These are phyloP conservation scores for Blastocrithidia nonstop DNA, from an alignment of 208 protist species.

Conservation along the genomic window DNA sequence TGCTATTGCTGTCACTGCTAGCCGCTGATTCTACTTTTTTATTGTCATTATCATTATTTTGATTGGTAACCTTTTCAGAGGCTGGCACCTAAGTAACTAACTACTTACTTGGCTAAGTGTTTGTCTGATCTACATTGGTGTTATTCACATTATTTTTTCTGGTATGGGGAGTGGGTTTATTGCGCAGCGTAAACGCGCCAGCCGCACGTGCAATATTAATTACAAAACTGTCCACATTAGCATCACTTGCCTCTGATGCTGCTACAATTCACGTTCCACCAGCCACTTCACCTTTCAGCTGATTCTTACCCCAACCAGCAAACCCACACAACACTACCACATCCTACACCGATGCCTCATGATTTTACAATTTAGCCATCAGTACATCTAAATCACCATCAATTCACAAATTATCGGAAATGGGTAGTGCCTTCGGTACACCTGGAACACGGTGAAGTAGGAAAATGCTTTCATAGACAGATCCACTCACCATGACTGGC, in stretches of 20 bases:
- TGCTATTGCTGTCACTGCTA: not conserved
- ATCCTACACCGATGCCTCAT: conserved; percentile 25
- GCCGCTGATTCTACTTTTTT: too few relatives aligned
- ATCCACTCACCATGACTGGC: conserved; percentile 41
- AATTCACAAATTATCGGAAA: conserved; percentile 44
- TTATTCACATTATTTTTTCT: too few relatives aligned
- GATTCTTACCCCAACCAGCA: conserved; percentile 52
- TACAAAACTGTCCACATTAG: conserved; percentile 24
- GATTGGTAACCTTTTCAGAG: too few relatives aligned
- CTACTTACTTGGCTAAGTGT: too few relatives aligned
- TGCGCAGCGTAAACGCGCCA: conserved; percentile 4
- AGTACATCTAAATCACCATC: conserved; percentile 56
- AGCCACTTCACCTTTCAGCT: conserved; percentile 62
- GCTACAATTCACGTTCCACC: conserved; percentile 57
- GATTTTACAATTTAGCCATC: conserved; percentile 31
- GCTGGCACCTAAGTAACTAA: too few relatives aligned
- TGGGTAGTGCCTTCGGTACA: conserved; percentile 35
- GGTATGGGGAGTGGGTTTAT: too few relatives aligned
- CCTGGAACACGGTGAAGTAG: conserved; percentile 54
- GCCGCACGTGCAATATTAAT: conserved; percentile 24
- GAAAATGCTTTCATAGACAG: conserved; percentile 49
- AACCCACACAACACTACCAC: conserved; percentile 67
- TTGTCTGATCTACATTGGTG: too few relatives aligned
- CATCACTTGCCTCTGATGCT: conserved; percentile 9
- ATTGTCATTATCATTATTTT: too few relatives aligned